These are phyloP conservation scores for Pichia exigua DNA, from an alignment of 805 yeast species.

Conservation along the genomic window DNA sequence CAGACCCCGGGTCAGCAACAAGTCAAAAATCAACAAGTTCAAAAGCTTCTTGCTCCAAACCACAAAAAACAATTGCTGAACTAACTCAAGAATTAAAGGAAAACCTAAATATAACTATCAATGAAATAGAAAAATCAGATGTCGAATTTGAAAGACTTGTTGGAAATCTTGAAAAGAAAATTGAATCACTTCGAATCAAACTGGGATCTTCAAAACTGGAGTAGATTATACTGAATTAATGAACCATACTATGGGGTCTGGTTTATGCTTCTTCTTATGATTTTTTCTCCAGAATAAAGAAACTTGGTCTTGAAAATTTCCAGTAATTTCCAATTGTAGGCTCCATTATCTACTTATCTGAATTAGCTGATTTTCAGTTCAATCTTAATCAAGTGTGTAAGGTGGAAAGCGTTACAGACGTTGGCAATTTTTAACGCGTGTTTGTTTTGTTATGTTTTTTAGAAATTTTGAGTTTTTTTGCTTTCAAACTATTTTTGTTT, in stretches of 20 bases:
- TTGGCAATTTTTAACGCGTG: background rate
- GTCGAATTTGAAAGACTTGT: constrained; percentile 15
- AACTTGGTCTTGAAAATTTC: background rate
- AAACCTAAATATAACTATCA: constrained; percentile 14
- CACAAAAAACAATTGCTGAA: constrained; percentile 17
- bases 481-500: background rate
- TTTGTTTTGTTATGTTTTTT: background rate
- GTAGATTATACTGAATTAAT: background rate
- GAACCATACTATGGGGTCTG: background rate
- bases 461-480: background rate
- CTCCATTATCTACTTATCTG: too few relatives aligned
- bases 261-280: background rate
- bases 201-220: background rate
- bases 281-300: background rate
- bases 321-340: background rate
- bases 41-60: background rate
- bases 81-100: constrained; percentile 18
- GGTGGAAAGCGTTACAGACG: too few relatives aligned
- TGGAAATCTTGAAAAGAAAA: constrained; percentile 15
- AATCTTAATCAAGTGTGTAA: background rate
- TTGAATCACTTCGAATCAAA: constrained; percentile 9
- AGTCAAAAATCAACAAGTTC: background rate
- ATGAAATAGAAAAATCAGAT: constrained; percentile 19
- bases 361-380: too few relatives aligned
- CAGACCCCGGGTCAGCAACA: background rate